Evolutionary conservation across 176 grass and related monocot species (phyloP), one percentile per base, ranked within the genome.

Genomic region (Eleusine coracana): DNA sequence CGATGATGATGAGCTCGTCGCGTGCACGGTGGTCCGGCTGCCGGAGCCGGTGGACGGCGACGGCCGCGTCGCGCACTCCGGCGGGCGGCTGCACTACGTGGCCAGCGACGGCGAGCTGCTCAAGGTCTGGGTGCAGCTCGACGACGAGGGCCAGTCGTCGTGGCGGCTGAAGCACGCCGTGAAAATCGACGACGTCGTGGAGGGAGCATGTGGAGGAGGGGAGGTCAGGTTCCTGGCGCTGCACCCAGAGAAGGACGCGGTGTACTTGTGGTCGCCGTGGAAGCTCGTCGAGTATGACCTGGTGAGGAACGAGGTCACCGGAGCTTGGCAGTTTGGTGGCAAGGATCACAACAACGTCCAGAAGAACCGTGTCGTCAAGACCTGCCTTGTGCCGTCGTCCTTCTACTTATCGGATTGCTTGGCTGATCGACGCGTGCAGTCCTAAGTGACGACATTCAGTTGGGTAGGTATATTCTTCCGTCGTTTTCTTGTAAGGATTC

Each of bases 321-420:
- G 73, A 13, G 55, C 29, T 1, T 93, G 88, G 86, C 72, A 87
- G 74, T 89, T 91, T 37, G 66, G 9, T 15, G 66, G 66, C 18
- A 86, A 72, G 66, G 39, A 66, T 51, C 12, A 56, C 3, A 73
- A 56, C 3, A 73, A 21, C 2, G 49, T 25, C 31, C 74, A 28
- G 79, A 85, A 38, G 84, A 85, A 84, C 61, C 82, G 86, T 61
- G 37, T 97, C 44, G 73, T 83, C 6, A 90, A 89, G 85, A 74
- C 88, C 2, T 91, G 91, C 84, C 29, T 97, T 1, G 84, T 97
- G 3, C 94, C 94, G 11, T 86, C 85, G 46, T 91, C 84, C 5
- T 45, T 66, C 0, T 77, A 89, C 81, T 29, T 97, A 1, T 87
- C 74, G 3, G 68, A 93, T 87, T 81, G 81, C 79, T 80, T 89